A percentile compares a stretch with the other conserved stretches of the same genome.
Conservation (phyloP, 2,329 filamentous ascomycete species). For the Pseudogymnoascus verrucosus region DNA sequence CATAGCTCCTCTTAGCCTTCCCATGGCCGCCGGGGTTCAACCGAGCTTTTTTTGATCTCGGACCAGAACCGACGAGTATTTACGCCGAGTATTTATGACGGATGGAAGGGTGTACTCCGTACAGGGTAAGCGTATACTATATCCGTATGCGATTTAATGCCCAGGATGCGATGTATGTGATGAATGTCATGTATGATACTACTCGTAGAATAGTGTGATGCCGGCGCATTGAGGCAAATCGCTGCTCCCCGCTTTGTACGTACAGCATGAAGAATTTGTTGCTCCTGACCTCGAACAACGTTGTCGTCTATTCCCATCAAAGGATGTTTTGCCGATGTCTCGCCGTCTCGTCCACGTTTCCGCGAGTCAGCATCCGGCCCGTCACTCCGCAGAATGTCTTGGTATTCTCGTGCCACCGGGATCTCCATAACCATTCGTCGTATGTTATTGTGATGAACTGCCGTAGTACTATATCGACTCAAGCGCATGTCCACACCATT, state of each 20-base stretch:
- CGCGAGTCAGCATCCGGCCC: conserved; percentile 2
- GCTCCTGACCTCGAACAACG: background rate
- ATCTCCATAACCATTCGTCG: background rate
- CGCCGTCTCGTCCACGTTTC: background rate
- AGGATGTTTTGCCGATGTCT: background rate
- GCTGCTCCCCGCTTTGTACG: background rate
- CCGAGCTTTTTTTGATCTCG: background rate
- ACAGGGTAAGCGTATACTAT: background rate
- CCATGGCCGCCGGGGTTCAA: background rate
- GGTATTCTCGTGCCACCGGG: background rate
- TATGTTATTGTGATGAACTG: background rate
- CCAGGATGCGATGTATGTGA: background rate
- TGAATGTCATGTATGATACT: background rate
- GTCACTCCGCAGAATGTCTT: background rate
- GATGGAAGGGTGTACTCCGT: conserved; percentile 6
- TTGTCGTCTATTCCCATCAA: background rate
- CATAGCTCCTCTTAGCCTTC: conserved; percentile 1
- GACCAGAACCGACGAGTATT: background rate
- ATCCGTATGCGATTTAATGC: background rate
- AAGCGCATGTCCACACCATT: background rate
- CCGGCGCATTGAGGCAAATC: background rate
- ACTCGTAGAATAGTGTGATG: background rate
- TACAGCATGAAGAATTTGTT: background rate
- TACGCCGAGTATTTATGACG: background rate
- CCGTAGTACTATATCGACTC: background rate